Evolutionary conservation across 129 eudicot species (phyloP), one percentile per base, ranked within the genome.

Genomic region (Lonicera japonica): DNA sequence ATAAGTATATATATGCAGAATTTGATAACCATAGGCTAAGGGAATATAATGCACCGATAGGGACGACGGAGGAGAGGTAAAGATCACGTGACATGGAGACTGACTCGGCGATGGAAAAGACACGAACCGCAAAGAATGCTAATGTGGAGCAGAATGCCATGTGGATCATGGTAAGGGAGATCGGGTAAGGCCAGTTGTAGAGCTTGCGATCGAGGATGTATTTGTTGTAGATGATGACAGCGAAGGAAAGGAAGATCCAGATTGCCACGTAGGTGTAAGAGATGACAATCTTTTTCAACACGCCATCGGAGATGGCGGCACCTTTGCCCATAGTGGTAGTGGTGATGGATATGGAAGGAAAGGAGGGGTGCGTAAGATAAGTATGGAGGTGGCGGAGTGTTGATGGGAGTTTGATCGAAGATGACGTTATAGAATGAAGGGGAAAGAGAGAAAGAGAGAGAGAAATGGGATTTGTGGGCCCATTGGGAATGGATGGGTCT

Each of bases 151-250:
- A 78, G 22, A 86, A 86, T 21, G 67, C 51, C 95, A 86, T 86
- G 81, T 86, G 95, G 56, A 86, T 82, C 86, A 86, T 79, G 69
- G 88, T 86, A 9, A 82, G 95, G 24, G 95, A 79, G 60, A 82
- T 82, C 5, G 83, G 88, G 45, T 40, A 86, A 0, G 94, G 86
- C 83, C 83, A 86, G 40, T 82, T 79, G 81, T 86, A 86, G 72
- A 86, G 79, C 53, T 79, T 73, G 3, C 66, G 65, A 56, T 85
- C 94, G 11, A 85, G 85, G 73, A 85, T 85, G 94, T 68, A 80
- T 54, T 85, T 85, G 85, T 85, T 85, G 87, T 85, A 85, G 61
- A 85, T 61, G 52, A 82, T 85, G 36, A 85, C 94, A 11, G 82
- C 69, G 82, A 78, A 78, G 58, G 82, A 75, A 43, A 88, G 83